A percentile compares a stretch with the other conserved stretches of the same genome.
Evolutionary conservation across 2,329 filamentous ascomycete genomes (phyloP).

Genomic region (Calcarisporium arbuscula): DNA sequence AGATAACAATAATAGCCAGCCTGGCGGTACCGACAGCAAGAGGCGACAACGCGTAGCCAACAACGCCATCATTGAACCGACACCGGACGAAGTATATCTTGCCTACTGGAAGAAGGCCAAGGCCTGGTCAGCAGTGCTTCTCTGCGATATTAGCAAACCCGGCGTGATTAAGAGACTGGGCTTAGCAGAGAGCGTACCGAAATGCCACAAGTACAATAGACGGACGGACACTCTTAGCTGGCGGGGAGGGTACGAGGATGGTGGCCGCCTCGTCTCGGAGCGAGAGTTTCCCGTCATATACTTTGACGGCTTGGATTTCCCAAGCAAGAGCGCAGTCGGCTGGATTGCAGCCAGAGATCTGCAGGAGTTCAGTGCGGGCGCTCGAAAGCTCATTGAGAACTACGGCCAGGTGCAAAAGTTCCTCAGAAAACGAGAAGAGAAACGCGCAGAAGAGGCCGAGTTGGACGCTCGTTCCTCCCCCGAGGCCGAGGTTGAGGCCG

Average conservation of each 20-base stretch:
- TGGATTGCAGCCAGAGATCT: conserved; percentile 14
- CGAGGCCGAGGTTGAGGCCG: no score
- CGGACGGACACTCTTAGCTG: conserved; percentile 2
- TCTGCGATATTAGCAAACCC: conserved; percentile 3
- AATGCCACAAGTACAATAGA: conserved; percentile 5
- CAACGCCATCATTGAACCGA: no score
- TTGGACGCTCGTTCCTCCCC: no score
- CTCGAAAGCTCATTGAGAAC: conserved; percentile 6
- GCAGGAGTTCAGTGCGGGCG: conserved; percentile 6
- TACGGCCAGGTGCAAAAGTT: conserved; percentile 6
- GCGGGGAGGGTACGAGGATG: conserved; percentile 8
- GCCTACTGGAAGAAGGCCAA: conserved; percentile 8
- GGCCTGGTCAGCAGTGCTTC: conserved; percentile 8
- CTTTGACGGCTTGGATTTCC: conserved; percentile 15
- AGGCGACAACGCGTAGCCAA: no score
- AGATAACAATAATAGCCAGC: no score
- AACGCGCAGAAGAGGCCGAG: no score
- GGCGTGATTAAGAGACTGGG: conserved; percentile 4
- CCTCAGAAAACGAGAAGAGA: conserved; percentile 6
- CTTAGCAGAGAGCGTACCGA: conserved; percentile 1
- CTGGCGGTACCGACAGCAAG: no score
- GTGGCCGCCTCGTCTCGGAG: conserved; percentile 4
- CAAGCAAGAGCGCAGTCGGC: conserved; percentile 12
- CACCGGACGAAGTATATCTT: conserved; percentile 2
- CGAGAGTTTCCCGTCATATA: conserved; percentile 15